These are phyloP conservation scores for Coniochaeta sp. DNA, from an alignment of 2,329 filamentous ascomycete genomes.

Conservation along the genomic window DNA sequence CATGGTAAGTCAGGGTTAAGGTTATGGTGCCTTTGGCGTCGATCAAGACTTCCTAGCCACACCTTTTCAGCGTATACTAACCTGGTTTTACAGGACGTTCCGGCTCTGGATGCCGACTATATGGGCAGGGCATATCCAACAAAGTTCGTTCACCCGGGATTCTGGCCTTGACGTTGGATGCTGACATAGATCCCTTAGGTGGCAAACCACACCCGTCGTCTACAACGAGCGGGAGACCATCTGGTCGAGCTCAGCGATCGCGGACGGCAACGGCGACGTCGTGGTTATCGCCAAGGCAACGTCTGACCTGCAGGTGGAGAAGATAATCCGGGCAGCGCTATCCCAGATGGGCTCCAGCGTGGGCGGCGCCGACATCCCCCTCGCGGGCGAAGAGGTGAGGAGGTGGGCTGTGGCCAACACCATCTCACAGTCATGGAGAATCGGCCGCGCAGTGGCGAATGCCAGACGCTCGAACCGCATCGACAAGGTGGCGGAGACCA, in stretches of 20 bases:
- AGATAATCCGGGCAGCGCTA: constrained; percentile 42
- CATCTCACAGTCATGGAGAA: constrained; percentile 47
- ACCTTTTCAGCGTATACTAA: too few relatives aligned
- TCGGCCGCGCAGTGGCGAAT: constrained; percentile 51
- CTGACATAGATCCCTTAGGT: constrained; percentile 43
- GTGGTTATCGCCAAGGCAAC: constrained; percentile 39
- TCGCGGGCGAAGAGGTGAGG: constrained; percentile 40
- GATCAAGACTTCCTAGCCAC: too few relatives aligned
- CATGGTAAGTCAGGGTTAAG: too few relatives aligned
- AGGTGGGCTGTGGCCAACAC: constrained; percentile 49
- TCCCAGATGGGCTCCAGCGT: constrained; percentile 49
- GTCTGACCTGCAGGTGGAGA: constrained; percentile 40
- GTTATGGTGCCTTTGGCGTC: too few relatives aligned
- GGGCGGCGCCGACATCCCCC: constrained; percentile 39
- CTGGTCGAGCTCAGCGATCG: constrained; percentile 38
- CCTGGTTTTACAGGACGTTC: too few relatives aligned
- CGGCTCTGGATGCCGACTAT: constrained; percentile 47
- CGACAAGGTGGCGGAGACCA: constrained; percentile 48
- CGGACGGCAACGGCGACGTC: constrained; percentile 45
- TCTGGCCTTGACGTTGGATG: too few relatives aligned
- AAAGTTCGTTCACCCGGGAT: too few relatives aligned
- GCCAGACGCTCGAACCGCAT: constrained; percentile 42
- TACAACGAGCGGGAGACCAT: constrained; percentile 40
- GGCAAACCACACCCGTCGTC: constrained; percentile 47
- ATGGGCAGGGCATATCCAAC: too few relatives aligned